Evolutionary conservation across 1,139 yeast genomes (phyloP).

Genomic region (Eremothecium coryli): DNA sequence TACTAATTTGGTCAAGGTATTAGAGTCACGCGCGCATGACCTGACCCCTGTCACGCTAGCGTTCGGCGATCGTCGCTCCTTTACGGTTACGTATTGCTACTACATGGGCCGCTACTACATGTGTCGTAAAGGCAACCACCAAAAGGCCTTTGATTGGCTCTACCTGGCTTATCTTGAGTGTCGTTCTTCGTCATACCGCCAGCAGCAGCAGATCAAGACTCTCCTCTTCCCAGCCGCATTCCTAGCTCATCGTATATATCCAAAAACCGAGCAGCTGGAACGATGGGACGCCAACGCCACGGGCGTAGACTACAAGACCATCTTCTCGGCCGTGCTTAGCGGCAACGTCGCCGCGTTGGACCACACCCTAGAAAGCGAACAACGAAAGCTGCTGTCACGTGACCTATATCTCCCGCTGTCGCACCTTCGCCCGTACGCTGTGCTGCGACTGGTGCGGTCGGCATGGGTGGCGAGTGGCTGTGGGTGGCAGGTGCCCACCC

Average conservation of each 20-base stretch:
- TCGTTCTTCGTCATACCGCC: slow-evolving; percentile 28
- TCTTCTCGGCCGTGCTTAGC: slow-evolving; percentile 40
- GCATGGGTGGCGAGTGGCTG: slow-evolving; percentile 30
- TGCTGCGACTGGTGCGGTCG: slow-evolving; percentile 44
- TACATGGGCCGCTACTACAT: slow-evolving; percentile 29
- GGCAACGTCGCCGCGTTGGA: slow-evolving; percentile 54
- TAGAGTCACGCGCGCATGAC: slow-evolving; percentile 35
- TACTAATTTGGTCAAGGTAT: slow-evolving; percentile 66
- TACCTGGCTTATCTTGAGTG: slow-evolving; percentile 18
- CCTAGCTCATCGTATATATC: slow-evolving; percentile 37
- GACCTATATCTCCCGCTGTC: slow-evolving; percentile 58
- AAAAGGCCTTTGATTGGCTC: slow-evolving; percentile 16
- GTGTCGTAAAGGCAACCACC: slow-evolving; percentile 20
- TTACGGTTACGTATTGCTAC: slow-evolving; percentile 20
- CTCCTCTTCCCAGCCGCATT: slow-evolving; percentile 50
- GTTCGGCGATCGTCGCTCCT: slow-evolving; percentile 25
- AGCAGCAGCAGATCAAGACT: slow-evolving; percentile 32
- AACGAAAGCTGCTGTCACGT: slow-evolving; percentile 45
- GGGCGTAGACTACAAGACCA: slow-evolving; percentile 37
- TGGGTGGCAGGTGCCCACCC: slow-evolving; percentile 18
- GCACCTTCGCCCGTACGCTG: slow-evolving; percentile 43
- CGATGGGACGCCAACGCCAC: slow-evolving; percentile 22
- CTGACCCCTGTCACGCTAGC: slow-evolving; percentile 35
- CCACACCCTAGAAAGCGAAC: slow-evolving; percentile 36
- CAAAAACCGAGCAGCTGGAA: slow-evolving; percentile 22